phyloP scores from a whole-genome alignment of 2,329 filamentous ascomycete species.

The Fusarium aywerte region DNA sequence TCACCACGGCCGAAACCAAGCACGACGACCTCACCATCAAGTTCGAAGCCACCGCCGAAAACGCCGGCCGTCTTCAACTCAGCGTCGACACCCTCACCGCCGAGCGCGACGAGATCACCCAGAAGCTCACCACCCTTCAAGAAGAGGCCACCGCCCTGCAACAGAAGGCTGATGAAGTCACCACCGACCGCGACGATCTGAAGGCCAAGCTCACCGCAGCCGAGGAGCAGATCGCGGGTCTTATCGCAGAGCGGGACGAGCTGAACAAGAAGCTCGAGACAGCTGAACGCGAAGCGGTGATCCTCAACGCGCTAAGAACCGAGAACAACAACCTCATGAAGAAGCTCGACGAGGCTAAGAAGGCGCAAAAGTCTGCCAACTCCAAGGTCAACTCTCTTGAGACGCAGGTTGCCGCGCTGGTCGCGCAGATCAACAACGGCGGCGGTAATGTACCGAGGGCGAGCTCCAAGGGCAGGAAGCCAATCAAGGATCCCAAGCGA shows the following conservation, averaged over 20 bases:
- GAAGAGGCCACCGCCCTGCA: conserved; percentile 32
- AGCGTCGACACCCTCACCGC: conserved; percentile 26
- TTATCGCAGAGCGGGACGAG: conserved; percentile 28
- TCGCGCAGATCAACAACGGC: conserved; percentile 36
- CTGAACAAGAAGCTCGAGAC: conserved; percentile 38
- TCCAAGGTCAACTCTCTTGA: conserved; percentile 36
- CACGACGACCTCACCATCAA: conserved; percentile 8
- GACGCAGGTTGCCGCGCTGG: conserved; percentile 36
- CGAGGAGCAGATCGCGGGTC: conserved; percentile 24
- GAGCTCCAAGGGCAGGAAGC: conserved; percentile 33
- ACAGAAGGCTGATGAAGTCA: conserved; percentile 31
- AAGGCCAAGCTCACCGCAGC: conserved; percentile 28
- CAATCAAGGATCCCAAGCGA: conserved; percentile 41
- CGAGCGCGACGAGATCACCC: conserved; percentile 41
- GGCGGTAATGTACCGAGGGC: conserved; percentile 6
- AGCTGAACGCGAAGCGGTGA: conserved; percentile 38
- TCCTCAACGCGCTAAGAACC: conserved; percentile 34
- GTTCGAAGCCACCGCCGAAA: conserved; percentile 26
- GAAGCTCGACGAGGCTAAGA: conserved; percentile 41
- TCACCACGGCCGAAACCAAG: conserved; percentile 19
- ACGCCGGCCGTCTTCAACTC: conserved; percentile 11
- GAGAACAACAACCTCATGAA: conserved; percentile 44
- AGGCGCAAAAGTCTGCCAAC: conserved; percentile 36
- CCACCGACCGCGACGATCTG: conserved; percentile 34
- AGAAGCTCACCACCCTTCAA: conserved; percentile 35